Conservation (phyloP, 1,139 yeast genomes). For the Sugiyamaella grinbergsii region DNA sequence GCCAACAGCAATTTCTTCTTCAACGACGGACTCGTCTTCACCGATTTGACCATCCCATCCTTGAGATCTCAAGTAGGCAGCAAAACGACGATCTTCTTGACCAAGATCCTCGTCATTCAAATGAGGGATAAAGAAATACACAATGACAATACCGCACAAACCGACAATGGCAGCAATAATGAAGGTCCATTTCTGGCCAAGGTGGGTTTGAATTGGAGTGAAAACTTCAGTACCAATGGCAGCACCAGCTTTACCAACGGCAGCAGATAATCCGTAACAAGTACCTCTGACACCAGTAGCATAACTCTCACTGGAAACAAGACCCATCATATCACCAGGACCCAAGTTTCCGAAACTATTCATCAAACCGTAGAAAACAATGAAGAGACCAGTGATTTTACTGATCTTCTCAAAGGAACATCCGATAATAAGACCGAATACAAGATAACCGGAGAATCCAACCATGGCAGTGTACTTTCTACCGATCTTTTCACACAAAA, state of each 20-base stretch:
- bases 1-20: slow-evolving; percentile 14
- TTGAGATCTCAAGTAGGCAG: slow-evolving; percentile 59
- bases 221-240: slow-evolving; percentile 54
- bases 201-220: slow-evolving; percentile 46
- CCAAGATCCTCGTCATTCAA: slow-evolving; percentile 71
- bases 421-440: slow-evolving; percentile 63
- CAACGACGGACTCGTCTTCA: slow-evolving; percentile 27
- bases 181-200: slow-evolving; percentile 50
- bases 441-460: slow-evolving; percentile 59
- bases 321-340: slow-evolving; percentile 75
- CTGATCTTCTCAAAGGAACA: slow-evolving; percentile 53
- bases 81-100: slow-evolving; percentile 64
- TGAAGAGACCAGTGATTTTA: slow-evolving; percentile 56
- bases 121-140: slow-evolving; percentile 67
- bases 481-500: slow-evolving; percentile 55
- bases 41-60: slow-evolving; percentile 73
- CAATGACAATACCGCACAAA: slow-evolving; percentile 61
- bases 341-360: slow-evolving; percentile 68
- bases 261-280: slow-evolving; percentile 54
- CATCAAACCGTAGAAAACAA: slow-evolving; percentile 61
- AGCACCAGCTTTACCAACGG: slow-evolving; percentile 58
- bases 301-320: slow-evolving; percentile 65
- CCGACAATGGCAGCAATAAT: slow-evolving; percentile 75
- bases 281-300: slow-evolving; percentile 81
- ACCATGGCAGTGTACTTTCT: slow-evolving; percentile 59